Base-by-base conservation (phyloP, 345 rosid genomes). In the Gossypium arboreum region DNA sequence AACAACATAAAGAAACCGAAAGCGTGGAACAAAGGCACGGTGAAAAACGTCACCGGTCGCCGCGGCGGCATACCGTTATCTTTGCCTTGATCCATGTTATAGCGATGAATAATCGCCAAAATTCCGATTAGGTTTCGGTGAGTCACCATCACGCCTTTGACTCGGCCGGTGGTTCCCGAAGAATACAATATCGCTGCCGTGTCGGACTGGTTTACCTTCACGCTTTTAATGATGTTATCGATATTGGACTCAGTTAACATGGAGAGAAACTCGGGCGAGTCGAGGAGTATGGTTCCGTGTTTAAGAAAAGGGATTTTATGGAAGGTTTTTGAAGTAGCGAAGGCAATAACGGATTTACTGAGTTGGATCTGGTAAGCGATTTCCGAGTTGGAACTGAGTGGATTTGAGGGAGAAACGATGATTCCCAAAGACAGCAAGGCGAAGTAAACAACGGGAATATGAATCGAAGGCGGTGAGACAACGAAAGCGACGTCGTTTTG, bases 121-220 rank as follows among this genome's bases (percentile, higher is more conserved):
- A 89, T 78, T 4, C 94, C 89, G 50, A 88, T 87, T 47, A 92
- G 2, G 81, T 91, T 94, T 56, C 94, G 84, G 86, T 94, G 98
- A 18, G 86, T 87, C 79, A 89, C 55, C 7, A 73, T 25, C 24
- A 89, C 94, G 2, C 97, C 97, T 73, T 94, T 92, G 68, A 87
- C 89, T n/a, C 75, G 73, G 4, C 97, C 98, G 0, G 92, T 94
- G 1, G 97, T 92, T 59, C 97, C 98, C 0, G 98, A 94, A 0
- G 97, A 94, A 80, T 78, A 91, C 0, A 94, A 85, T 45, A 92
- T 85, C n/a, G 91, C 91, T 0, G 95, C 97, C 66, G 85, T 18
- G 55, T 89, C 93, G 29, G 88, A 79, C 78, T 91, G 97, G 18
- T 79, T 70, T 60, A 86, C 86, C 29, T 55, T 74, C 52, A 68